Evolutionary conservation across 2,329 filamentous ascomycete species (phyloP).

Genomic region (Xylariaceae sp.): DNA sequence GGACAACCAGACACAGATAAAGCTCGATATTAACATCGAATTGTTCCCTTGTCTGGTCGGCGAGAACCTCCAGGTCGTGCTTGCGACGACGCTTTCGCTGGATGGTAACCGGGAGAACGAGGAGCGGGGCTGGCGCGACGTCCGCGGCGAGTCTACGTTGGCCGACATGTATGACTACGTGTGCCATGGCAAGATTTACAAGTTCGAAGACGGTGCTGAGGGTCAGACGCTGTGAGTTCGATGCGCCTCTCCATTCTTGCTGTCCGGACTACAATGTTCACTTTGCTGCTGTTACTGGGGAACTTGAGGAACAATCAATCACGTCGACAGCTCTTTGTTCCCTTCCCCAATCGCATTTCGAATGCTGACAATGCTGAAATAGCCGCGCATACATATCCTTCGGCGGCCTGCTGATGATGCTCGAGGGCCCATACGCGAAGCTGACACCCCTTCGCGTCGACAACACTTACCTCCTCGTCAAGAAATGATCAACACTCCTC

Average conservation of each 20-base stretch:
- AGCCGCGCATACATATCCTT: slow-evolving; percentile 95
- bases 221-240: slow-evolving; percentile 76
- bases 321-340: background rate
- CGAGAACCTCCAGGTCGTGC: slow-evolving; percentile 73
- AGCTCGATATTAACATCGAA: slow-evolving; percentile 90
- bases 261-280: slow-evolving; percentile 1
- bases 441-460: slow-evolving; percentile 88
- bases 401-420: slow-evolving; percentile 81
- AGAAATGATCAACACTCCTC: slow-evolving; percentile 59
- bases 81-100: slow-evolving; percentile 80
- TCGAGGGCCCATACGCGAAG: slow-evolving; percentile 95
- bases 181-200: slow-evolving; percentile 83
- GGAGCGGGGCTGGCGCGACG: slow-evolving; percentile 70
- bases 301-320: background rate
- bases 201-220: slow-evolving; percentile 75
- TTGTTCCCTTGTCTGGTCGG: slow-evolving; percentile 73
- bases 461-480: slow-evolving; percentile 87
- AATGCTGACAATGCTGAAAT: slow-evolving; percentile 12
- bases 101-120: slow-evolving; percentile 34
- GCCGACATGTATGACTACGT: slow-evolving; percentile 86
- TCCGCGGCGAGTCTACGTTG: slow-evolving; percentile 55
- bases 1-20: slow-evolving; percentile 71
- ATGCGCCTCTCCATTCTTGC: background rate
- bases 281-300: background rate
- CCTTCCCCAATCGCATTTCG: background rate